phyloP scores from a whole-genome alignment of 257 asterid genomes.

The Henckelia pumila region DNA sequence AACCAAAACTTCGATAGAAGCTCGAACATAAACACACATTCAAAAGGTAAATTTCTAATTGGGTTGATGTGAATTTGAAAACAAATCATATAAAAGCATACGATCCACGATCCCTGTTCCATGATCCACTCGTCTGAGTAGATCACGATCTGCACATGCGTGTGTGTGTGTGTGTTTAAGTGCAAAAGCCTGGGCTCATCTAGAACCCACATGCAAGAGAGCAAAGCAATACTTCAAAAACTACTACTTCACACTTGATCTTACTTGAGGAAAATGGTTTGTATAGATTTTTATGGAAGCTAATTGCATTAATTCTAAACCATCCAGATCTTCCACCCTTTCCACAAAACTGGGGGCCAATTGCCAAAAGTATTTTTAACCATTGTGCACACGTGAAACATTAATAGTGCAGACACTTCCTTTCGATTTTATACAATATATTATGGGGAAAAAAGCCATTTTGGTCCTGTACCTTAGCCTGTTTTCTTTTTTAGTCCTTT shows the following conservation, averaged over 20 bases:
- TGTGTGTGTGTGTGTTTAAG: not conserved
- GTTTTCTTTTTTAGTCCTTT: too few species aligned
- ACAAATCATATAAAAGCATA: not conserved
- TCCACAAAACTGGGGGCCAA: not conserved
- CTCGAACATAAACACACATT: not conserved
- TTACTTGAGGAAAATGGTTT: not conserved
- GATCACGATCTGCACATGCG: not conserved
- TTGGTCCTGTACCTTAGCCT: too few species aligned
- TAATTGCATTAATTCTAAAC: not conserved
- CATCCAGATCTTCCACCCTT: not conserved
- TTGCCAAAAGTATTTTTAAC: not conserved
- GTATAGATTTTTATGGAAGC: not conserved
- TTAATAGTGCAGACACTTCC: not conserved
- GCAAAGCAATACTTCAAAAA: not conserved
- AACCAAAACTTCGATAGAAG: constrained; percentile 9
- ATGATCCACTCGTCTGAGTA: not conserved
- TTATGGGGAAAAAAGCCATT: too few species aligned
- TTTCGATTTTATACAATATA: not conserved
- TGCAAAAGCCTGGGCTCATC: not conserved
- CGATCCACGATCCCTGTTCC: not conserved
- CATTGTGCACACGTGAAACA: not conserved
- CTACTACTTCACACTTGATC: not conserved
- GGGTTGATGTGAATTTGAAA: not conserved
- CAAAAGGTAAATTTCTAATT: not conserved
- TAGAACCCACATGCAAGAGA: not conserved